Percentiles rank a stretch among this genome's conserved stretches.
Conservation (phyloP, 169 alveolate genomes). For the Pseudocohnilembus persalinus region DNA sequence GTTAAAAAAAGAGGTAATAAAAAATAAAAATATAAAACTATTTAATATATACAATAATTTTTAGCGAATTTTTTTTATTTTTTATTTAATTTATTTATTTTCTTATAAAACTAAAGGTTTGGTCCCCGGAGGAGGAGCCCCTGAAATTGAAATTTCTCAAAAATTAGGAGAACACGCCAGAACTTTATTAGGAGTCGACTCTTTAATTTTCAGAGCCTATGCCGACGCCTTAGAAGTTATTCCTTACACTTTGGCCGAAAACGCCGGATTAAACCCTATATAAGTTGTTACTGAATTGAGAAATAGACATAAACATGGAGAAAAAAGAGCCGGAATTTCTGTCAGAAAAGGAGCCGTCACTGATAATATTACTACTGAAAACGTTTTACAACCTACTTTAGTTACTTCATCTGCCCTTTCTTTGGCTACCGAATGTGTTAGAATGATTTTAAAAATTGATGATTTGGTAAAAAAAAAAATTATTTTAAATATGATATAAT, state of each 20-base stretch:
- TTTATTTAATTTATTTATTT: no score
- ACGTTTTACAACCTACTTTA: conserved; percentile 96
- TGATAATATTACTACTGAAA: conserved; percentile 71
- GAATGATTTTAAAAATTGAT: conserved; percentile 98
- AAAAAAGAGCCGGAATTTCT: conserved; percentile 92
- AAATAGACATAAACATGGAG: conserved; percentile 92
- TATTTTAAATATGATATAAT: no score
- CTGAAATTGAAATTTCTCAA: conserved; percentile 96
- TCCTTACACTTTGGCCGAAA: conserved; percentile 99
- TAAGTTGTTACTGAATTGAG: conserved; percentile 96
- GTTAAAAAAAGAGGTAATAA: conserved; percentile 90
- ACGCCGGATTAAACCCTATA: conserved; percentile 97
- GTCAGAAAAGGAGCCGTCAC: conserved; percentile 85
- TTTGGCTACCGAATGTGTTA: conserved; percentile 98
- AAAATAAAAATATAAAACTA: no score
- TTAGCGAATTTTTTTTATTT: no score
- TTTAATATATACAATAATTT: no score
- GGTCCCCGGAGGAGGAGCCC: conserved; percentile 99
- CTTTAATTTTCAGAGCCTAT: conserved; percentile 94
- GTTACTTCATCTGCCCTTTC: conserved; percentile 96
- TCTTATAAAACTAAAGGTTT: no score
- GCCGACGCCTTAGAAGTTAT: conserved; percentile 99
- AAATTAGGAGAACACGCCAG: conserved; percentile 83
- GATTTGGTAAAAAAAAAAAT: conserved; percentile 91
- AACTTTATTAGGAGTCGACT: conserved; percentile 94